Evolutionary conservation across 164 flowering plant genomes (phyloP).

Genomic region (Sextonia rubra): DNA sequence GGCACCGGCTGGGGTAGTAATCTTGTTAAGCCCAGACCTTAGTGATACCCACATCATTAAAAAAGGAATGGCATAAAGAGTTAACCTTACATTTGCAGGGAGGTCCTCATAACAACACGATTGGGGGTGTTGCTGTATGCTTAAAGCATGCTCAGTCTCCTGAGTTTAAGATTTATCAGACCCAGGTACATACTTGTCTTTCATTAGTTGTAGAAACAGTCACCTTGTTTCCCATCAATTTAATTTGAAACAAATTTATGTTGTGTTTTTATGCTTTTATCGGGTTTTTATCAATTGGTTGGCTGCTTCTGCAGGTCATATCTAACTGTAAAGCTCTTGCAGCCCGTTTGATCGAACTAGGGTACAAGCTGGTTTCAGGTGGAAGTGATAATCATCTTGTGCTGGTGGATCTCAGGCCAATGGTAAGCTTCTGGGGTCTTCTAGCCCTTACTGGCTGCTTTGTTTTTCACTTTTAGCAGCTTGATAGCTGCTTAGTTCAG

Average conservation of each 20-base stretch:
- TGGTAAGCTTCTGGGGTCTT: conserved; percentile 37
- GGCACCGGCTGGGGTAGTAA: too few relatives aligned
- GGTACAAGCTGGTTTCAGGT: conserved; percentile 86
- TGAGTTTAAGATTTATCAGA: conserved; percentile 67
- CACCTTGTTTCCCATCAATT: neutral
- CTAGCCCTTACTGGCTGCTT: neutral
- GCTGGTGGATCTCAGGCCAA: conserved; percentile 84
- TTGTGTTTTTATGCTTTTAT: neutral
- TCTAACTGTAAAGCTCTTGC: conserved; percentile 85
- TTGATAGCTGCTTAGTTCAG: neutral
- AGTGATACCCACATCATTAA: too few relatives aligned
- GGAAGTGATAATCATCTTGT: conserved; percentile 94
- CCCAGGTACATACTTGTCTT: conserved; percentile 34
- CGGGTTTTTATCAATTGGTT: neutral
- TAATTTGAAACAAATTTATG: neutral
- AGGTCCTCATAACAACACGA: conserved; percentile 98
- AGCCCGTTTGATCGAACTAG: conserved; percentile 53
- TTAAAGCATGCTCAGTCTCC: conserved; percentile 66
- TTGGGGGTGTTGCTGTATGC: conserved; percentile 76
- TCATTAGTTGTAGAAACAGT: neutral
- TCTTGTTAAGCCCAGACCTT: too few relatives aligned
- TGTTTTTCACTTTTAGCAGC: neutral
- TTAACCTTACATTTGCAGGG: conserved; percentile 43
- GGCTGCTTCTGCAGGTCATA: conserved; percentile 48
- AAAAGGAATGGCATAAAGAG: neutral